Evolutionary conservation across 768 basidiomycete genomes (phyloP).

Genomic region (Pleurotus ostreatus): DNA sequence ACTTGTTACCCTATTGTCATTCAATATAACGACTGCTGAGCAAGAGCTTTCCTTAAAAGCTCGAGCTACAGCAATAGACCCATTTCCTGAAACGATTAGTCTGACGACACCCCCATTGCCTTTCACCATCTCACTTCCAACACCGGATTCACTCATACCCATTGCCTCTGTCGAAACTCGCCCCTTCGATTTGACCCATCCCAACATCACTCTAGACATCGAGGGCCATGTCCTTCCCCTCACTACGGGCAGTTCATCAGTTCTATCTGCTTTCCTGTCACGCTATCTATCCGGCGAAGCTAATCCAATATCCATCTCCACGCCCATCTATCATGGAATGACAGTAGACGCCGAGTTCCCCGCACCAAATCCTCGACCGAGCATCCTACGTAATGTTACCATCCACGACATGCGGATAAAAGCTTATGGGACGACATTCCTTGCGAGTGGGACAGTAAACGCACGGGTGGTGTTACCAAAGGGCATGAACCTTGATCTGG

Average conservation of each 20-base stretch:
- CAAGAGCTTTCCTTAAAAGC: slow-evolving; percentile 41
- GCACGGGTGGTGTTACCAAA: slow-evolving; percentile 64
- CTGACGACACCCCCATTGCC: slow-evolving; percentile 56
- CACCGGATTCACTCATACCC: slow-evolving; percentile 26
- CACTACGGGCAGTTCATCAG: slow-evolving; percentile 27
- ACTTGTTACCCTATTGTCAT: slow-evolving; percentile 57
- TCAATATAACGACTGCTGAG: slow-evolving; percentile 34
- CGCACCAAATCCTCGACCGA: slow-evolving; percentile 57
- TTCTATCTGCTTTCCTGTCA: slow-evolving; percentile 60
- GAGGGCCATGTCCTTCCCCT: slow-evolving; percentile 57
- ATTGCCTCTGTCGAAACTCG: slow-evolving; percentile 52
- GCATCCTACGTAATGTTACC: slow-evolving; percentile 66
- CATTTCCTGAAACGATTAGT: slow-evolving; percentile 44
- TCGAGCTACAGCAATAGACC: slow-evolving; percentile 54
- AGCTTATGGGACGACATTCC: slow-evolving; percentile 33
- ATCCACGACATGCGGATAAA: slow-evolving; percentile 70
- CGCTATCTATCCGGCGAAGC: slow-evolving; percentile 56
- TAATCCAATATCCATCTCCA: slow-evolving; percentile 56
- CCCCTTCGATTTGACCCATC: slow-evolving; percentile 60
- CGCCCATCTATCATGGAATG: slow-evolving; percentile 49
- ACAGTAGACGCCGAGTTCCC: slow-evolving; percentile 55
- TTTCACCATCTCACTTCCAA: slow-evolving; percentile 54
- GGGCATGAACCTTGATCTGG: slow-evolving; percentile 63
- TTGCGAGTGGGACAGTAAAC: slow-evolving; percentile 68
- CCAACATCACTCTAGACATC: slow-evolving; percentile 60